A percentile compares a stretch with the other conserved stretches of the same genome.
phyloP scores from a whole-genome alignment of 1,284 basidiomycete species.

The Limonomyces culmigenus region DNA sequence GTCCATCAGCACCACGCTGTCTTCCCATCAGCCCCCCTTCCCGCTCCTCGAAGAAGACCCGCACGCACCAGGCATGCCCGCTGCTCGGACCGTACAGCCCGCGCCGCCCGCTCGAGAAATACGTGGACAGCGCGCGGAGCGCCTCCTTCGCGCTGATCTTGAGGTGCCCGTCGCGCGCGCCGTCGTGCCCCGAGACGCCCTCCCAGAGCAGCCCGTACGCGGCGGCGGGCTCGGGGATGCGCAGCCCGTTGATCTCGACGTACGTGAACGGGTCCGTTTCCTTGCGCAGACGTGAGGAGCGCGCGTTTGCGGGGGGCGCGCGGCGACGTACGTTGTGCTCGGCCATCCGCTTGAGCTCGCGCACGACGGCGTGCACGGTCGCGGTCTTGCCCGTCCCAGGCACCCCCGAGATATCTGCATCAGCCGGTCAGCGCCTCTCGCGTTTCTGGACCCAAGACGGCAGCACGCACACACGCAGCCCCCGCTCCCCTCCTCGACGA shows the following conservation, averaged over 20 bases:
- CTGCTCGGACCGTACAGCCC: conserved; percentile 51
- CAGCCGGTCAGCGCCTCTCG: conserved; percentile 26
- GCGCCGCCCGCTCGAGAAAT: conserved; percentile 38
- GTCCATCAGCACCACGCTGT: conserved; percentile 92
- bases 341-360: conserved; percentile 79
- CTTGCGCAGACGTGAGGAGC: conserved; percentile 20
- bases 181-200: conserved; percentile 62
- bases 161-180: conserved; percentile 42
- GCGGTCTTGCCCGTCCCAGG: conserved; percentile 98
- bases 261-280: conserved; percentile 91
- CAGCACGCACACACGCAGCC: conserved; percentile 85
- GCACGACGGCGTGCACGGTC: conserved; percentile 84
- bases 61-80: conserved; percentile 54
- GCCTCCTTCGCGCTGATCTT: conserved; percentile 57
- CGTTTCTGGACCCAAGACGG: not conserved
- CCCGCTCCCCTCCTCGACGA: conserved; percentile 85
- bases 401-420: conserved; percentile 94
- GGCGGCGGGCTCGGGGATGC: conserved; percentile 75
- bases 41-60: not conserved
- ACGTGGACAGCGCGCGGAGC: conserved; percentile 41
- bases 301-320: not conserved
- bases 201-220: conserved; percentile 88
- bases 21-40: not conserved
- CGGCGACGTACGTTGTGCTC: conserved; percentile 42
- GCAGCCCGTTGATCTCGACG: conserved; percentile 95